Evolutionary conservation across 2,329 filamentous ascomycete species (phyloP).

Genomic region (Talaromyces sp.): DNA sequence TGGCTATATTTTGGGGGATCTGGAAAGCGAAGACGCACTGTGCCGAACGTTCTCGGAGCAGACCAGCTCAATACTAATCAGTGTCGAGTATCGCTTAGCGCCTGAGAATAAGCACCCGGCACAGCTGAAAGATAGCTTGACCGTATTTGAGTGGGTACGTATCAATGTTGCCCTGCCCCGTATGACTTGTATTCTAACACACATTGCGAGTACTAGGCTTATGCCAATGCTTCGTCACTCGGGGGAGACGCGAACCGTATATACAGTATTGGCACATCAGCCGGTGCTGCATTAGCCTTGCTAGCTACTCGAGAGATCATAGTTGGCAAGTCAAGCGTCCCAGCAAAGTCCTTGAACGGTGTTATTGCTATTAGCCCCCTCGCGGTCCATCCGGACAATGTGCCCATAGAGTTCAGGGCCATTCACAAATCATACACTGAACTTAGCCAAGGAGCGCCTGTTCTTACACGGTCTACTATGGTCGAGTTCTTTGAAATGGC

Average conservation of each 20-base stretch:
- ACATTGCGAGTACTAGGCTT: neutral
- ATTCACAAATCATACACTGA: neutral
- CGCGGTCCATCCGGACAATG: neutral
- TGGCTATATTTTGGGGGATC: neutral
- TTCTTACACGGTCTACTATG: neutral
- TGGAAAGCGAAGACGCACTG: neutral
- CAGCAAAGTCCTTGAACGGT: neutral
- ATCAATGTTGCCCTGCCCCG: neutral
- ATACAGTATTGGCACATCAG: neutral
- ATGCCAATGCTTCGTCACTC: neutral
- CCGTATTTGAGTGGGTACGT: neutral
- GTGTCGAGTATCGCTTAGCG: neutral
- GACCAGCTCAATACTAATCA: neutral
- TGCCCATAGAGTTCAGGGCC: neutral
- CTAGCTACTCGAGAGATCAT: neutral
- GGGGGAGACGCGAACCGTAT: neutral
- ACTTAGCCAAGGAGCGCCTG: neutral
- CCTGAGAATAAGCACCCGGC: neutral
- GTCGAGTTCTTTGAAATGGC: neutral
- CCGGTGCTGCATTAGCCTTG: neutral
- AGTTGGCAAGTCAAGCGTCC: neutral
- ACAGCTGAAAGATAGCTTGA: neutral
- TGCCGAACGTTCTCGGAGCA: neutral
- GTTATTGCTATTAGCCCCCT: neutral
- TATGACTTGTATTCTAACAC: neutral